phyloP scores from a whole-genome alignment of 192 early-diverging fungal genomes.

The Thoreauomyces humboldtii region DNA sequence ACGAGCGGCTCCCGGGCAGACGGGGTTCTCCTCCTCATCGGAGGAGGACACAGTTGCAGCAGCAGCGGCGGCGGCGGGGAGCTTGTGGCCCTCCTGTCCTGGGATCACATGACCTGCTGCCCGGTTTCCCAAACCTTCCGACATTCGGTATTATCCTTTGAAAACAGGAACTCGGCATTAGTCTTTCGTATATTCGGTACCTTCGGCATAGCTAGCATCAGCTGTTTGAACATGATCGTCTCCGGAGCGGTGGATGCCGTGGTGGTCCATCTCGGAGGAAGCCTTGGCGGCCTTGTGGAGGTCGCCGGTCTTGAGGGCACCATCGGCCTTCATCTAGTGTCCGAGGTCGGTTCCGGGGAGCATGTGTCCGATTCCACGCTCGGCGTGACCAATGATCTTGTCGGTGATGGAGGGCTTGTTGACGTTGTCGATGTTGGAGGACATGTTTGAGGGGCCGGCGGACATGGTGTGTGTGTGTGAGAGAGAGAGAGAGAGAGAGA shows the following conservation, averaged over 20 bases:
- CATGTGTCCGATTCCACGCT: conserved; percentile 22
- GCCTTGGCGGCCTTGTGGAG: conserved; percentile 11
- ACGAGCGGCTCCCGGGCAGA: too few species aligned
- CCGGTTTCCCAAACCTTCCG: conserved; percentile 5
- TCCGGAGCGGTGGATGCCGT: not conserved
- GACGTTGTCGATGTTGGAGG: not conserved
- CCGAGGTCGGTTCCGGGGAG: conserved; percentile 28
- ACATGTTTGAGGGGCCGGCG: too few species aligned
- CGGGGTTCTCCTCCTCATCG: too few species aligned
- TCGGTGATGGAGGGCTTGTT: conserved; percentile 3
- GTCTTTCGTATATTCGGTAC: too few species aligned
- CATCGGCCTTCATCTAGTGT: conserved; percentile 26
- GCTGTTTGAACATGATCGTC: not conserved
- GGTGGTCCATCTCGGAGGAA: conserved; percentile 18
- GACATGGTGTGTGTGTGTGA: too few species aligned
- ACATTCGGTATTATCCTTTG: too few species aligned
- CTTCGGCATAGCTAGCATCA: not conserved
- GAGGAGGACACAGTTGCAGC: too few species aligned
- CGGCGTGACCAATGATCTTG: conserved; percentile 5
- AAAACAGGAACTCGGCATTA: too few species aligned
- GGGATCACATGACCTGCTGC: conserved; percentile 12
- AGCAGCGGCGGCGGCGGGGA: conserved; percentile 23
- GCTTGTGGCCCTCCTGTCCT: conserved; percentile 15
- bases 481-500: too few species aligned
- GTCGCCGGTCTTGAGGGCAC: conserved; percentile 21